These are phyloP conservation scores for Boletus coccyginus DNA, from an alignment of 768 basidiomycete species.

Conservation along the genomic window DNA sequence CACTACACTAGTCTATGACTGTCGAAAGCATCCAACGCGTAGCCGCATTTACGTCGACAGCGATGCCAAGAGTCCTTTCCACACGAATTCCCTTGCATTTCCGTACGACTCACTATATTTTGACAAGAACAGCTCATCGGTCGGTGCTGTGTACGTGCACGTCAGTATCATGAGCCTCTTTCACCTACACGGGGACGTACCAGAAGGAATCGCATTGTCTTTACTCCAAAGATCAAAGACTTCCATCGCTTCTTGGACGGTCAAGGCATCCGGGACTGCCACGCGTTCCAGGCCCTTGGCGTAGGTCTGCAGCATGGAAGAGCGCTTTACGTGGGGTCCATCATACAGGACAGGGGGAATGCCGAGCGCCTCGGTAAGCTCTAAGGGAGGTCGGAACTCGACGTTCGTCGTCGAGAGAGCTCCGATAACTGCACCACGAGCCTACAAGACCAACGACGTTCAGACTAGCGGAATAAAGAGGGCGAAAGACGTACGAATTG, in stretches of 20 bases:
- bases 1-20: not conserved
- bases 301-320: slow-evolving; percentile 48
- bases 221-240: slow-evolving; percentile 78
- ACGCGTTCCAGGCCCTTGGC: slow-evolving; percentile 51
- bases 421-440: slow-evolving; percentile 68
- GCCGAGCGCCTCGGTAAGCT: slow-evolving; percentile 61
- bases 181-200: slow-evolving; percentile 31
- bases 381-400: slow-evolving; percentile 53
- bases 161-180: not conserved
- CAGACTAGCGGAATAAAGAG: not conserved
- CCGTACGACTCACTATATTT: slow-evolving; percentile 78
- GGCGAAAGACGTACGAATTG: slow-evolving; percentile 55
- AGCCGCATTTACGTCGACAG: slow-evolving; percentile 18
- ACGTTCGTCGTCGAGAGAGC: slow-evolving; percentile 64
- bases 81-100: slow-evolving; percentile 77
- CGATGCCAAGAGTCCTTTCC: slow-evolving; percentile 52
- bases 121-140: slow-evolving; percentile 73
- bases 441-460: slow-evolving; percentile 36
- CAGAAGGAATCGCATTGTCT: slow-evolving; percentile 50
- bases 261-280: slow-evolving; percentile 56
- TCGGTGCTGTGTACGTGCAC: slow-evolving; percentile 28
- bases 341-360: slow-evolving; percentile 40
- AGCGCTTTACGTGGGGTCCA: slow-evolving; percentile 58
- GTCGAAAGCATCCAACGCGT: not conserved
- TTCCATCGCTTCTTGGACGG: slow-evolving; percentile 64